Evolutionary conservation across 768 basidiomycete genomes (phyloP).

Genomic region (Psilocybe sp.): DNA sequence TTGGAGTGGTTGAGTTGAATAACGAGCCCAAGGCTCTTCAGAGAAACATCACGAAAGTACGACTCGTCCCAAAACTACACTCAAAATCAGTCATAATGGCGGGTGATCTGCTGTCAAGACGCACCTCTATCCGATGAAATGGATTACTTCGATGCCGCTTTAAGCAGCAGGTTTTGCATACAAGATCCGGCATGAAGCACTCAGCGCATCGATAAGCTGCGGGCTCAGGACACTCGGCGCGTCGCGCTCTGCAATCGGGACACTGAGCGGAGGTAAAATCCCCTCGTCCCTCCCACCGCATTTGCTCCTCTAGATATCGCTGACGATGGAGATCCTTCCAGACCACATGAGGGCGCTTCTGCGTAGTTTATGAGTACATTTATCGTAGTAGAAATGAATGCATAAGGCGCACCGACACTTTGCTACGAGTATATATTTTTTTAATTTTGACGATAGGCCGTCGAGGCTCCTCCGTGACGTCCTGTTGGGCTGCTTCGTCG

Average conservation of each 20-base stretch:
- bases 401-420: not conserved
- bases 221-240: not conserved
- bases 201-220: constrained; percentile 2
- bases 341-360: constrained; percentile 9
- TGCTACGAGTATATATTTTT: not conserved
- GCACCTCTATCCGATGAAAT: too few relatives aligned
- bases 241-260: constrained; percentile 7
- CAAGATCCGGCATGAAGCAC: constrained; percentile 3
- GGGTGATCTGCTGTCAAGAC: too few relatives aligned
- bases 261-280: constrained; percentile 1
- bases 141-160: not conserved
- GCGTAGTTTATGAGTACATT: too few relatives aligned
- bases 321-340: constrained; percentile 7
- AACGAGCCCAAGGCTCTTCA: constrained; percentile 21
- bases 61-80: too few relatives aligned
- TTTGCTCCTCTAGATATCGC: constrained; percentile 6
- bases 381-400: too few relatives aligned
- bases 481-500: constrained; percentile 2
- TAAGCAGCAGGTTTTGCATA: constrained; percentile 1
- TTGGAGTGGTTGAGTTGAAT: constrained; percentile 25
- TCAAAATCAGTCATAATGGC: too few relatives aligned
- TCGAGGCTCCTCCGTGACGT: not conserved
- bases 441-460: too few relatives aligned
- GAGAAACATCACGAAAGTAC: not conserved
- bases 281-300: constrained; percentile 5